Percentiles rank a stretch among this genome's conserved stretches.
Conservation (phyloP, 495 filamentous ascomycete species). For the Penicillium angulare region DNA sequence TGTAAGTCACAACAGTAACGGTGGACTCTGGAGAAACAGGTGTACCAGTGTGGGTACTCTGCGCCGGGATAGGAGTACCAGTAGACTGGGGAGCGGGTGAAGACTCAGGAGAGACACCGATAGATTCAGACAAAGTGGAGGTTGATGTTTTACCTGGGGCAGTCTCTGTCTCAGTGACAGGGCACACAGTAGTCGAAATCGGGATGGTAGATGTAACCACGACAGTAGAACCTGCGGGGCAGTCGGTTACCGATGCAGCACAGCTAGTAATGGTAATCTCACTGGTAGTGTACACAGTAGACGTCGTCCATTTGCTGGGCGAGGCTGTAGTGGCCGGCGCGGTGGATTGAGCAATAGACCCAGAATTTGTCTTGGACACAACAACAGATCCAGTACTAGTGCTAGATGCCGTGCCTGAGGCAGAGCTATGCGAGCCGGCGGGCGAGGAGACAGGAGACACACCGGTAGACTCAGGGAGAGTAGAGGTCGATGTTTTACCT, state of each 20-base stretch:
- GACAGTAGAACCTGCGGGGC: conserved; percentile 51
- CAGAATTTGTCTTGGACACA: no score
- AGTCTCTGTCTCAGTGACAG: conserved; percentile 8
- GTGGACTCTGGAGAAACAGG: conserved; percentile 3
- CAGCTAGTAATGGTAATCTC: conserved; percentile 59
- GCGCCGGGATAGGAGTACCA: conserved; percentile 3
- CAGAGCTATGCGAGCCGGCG: not conserved
- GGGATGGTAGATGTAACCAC: conserved; percentile 19
- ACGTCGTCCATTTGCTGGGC: conserved; percentile 43
- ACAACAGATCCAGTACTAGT: no score
- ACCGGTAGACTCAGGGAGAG: conserved; percentile 9
- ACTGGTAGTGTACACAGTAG: conserved; percentile 59
- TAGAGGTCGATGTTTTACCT: not conserved
- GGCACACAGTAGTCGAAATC: not conserved
- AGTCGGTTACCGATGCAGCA: conserved; percentile 54
- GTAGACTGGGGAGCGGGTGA: not conserved
- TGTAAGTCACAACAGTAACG: conserved; percentile 15
- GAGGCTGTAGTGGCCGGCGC: conserved; percentile 16
- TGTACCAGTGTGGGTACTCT: not conserved
- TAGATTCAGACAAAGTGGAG: not conserved
- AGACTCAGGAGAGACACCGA: not conserved
- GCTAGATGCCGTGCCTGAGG: no score
- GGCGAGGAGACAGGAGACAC: conserved; percentile 28
- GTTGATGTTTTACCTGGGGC: conserved; percentile 10
- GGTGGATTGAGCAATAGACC: no score